These are phyloP conservation scores for Toxicodendron radicans DNA, from an alignment of 345 rosid species.

Conservation along the genomic window DNA sequence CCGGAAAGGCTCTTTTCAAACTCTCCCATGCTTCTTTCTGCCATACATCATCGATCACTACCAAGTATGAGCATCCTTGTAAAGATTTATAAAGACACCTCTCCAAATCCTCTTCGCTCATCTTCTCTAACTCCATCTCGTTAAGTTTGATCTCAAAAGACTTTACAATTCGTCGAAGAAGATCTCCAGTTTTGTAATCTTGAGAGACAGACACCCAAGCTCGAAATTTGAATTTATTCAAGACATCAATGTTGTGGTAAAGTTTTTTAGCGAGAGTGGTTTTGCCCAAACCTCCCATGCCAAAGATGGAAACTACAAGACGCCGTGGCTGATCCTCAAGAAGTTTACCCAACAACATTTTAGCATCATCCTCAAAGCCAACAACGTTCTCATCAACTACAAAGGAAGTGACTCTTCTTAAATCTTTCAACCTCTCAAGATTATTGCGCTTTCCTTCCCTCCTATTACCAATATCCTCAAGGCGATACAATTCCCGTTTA, in stretches of 20 bases:
- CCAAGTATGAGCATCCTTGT: not conserved
- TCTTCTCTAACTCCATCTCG: not conserved
- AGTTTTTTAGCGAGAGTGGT: conserved; percentile 27
- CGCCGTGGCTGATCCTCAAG: not conserved
- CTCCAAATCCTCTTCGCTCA: not conserved
- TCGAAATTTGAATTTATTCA: not conserved
- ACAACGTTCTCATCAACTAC: conserved; percentile 4
- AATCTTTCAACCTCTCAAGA: not conserved
- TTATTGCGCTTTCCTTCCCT: not conserved
- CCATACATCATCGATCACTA: conserved; percentile 2
- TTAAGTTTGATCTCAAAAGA: not conserved
- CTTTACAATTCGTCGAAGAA: not conserved
- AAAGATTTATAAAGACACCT: not conserved
- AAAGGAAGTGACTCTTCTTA: not conserved
- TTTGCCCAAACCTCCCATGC: conserved; percentile 33
- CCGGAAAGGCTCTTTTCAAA: conserved; percentile 1
- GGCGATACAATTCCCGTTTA: too few species aligned
- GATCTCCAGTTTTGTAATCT: conserved; percentile 18
- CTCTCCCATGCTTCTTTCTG: not conserved
- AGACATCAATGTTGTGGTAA: conserved; percentile 4
- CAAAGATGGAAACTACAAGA: conserved; percentile 17
- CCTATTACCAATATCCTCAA: not conserved
- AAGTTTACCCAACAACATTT: conserved; percentile 12
- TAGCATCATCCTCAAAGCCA: conserved; percentile 17
- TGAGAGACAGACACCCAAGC: conserved; percentile 27